Evolutionary conservation across 192 early-diverging fungal genomes (phyloP).

Genomic region (Backusella macrospora): DNA sequence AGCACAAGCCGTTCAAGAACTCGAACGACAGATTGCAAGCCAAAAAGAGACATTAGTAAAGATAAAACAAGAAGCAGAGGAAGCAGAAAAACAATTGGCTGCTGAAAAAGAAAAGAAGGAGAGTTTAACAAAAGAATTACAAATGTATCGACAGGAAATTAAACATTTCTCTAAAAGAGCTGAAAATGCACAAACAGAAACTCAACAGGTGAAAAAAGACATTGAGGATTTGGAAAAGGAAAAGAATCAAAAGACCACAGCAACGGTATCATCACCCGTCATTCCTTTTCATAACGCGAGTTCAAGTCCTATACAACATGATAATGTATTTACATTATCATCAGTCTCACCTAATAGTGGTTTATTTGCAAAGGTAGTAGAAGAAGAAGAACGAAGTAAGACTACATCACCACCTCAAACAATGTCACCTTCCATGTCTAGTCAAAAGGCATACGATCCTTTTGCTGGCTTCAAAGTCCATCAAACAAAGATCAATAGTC

Average conservation of each 20-base stretch:
- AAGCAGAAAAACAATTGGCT: constrained; percentile 54
- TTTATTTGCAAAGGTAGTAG: constrained; percentile 20
- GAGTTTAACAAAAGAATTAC: constrained; percentile 16
- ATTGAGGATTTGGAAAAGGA: constrained; percentile 4
- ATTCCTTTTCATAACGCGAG: neutral
- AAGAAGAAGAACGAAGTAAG: neutral
- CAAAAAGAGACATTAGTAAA: constrained; percentile 50
- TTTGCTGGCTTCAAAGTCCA: constrained; percentile 25
- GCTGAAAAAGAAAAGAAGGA: constrained; percentile 51
- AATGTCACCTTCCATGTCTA: neutral
- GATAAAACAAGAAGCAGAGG: constrained; percentile 51
- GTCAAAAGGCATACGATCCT: constrained; percentile 20
- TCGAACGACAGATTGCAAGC: constrained; percentile 46
- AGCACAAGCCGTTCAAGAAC: constrained; percentile 52
- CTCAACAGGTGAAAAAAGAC: constrained; percentile 14
- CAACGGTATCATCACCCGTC: neutral
- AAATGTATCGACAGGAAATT: constrained; percentile 23
- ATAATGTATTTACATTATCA: neutral
- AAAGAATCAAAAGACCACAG: neutral
- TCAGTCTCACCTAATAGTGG: neutral
- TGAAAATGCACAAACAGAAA: constrained; percentile 21
- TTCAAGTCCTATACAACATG: neutral
- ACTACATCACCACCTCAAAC: neutral
- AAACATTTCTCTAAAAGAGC: constrained; percentile 15
- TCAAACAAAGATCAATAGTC: neutral